A percentile compares a stretch with the other conserved stretches of the same genome.
Evolutionary conservation across 257 asterid species (phyloP).

Genomic region (Thymus mandschuricus): DNA sequence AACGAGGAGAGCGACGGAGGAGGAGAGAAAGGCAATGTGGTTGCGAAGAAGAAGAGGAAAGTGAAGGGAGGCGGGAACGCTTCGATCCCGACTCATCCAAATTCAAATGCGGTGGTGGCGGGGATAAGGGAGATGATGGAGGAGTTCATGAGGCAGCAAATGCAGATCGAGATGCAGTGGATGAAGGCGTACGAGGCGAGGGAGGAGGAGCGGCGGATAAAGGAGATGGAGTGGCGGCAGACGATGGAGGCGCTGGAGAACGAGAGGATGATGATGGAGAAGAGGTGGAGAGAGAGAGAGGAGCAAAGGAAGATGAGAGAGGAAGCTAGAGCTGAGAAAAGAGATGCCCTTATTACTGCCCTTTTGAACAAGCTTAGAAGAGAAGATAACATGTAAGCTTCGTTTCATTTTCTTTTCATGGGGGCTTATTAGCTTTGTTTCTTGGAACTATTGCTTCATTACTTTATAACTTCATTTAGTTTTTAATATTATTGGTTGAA

Average conservation of each 20-base stretch:
- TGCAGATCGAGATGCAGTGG: slow-evolving; percentile 80
- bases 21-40: slow-evolving; percentile 17
- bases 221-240: slow-evolving; percentile 88
- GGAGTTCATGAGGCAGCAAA: slow-evolving; percentile 83
- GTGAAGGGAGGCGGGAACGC: slow-evolving; percentile 21
- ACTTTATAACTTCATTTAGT: not conserved
- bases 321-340: slow-evolving; percentile 88
- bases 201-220: slow-evolving; percentile 74
- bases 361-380: slow-evolving; percentile 80
- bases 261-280: slow-evolving; percentile 87
- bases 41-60: slow-evolving; percentile 58
- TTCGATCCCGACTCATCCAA: not conserved
- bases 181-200: slow-evolving; percentile 64
- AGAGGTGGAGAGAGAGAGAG: slow-evolving; percentile 87
- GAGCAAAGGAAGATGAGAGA: slow-evolving; percentile 86
- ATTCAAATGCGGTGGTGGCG: slow-evolving; percentile 15
- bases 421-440: not conserved
- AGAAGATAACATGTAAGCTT: slow-evolving; percentile 50
- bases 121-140: slow-evolving; percentile 76
- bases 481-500: slow-evolving; percentile 4
- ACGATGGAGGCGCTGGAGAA: slow-evolving; percentile 90
- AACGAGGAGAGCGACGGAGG: slow-evolving; percentile 63
- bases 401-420: no score
- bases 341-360: slow-evolving; percentile 85
- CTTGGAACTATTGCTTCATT: not conserved